Evolutionary conservation across 129 eudicot genomes (phyloP).

Genomic region (Sambucus nigra): DNA sequence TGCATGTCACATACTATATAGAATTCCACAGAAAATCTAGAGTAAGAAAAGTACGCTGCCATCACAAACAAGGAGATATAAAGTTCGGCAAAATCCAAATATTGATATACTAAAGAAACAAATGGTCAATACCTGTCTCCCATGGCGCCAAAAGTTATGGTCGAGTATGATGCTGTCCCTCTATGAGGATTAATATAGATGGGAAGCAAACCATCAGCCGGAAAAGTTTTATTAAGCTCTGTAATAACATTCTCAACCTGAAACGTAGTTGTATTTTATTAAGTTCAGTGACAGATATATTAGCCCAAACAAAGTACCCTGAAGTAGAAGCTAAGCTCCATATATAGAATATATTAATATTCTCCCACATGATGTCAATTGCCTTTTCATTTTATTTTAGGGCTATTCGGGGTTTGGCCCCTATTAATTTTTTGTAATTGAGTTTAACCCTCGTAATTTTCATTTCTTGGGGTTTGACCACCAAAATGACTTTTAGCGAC

Average conservation of each 20-base stretch:
- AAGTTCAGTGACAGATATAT: neutral
- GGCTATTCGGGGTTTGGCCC: too few relatives aligned
- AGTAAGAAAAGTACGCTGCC: neutral
- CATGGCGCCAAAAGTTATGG: constrained; percentile 99
- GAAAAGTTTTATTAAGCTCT: constrained; percentile 85
- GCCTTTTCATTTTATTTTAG: too few relatives aligned
- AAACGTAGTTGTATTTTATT: constrained; percentile 9
- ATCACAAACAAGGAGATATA: neutral
- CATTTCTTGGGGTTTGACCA: too few relatives aligned
- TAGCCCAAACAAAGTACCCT: neutral
- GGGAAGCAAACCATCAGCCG: constrained; percentile 89
- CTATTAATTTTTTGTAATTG: too few relatives aligned
- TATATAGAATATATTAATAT: neutral
- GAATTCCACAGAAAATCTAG: neutral
- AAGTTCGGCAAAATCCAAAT: neutral
- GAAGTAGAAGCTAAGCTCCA: neutral
- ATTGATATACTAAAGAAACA: constrained; percentile 2
- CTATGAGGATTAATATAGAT: constrained; percentile 76
- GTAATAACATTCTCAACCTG: constrained; percentile 87
- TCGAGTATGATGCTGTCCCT: constrained; percentile 67
- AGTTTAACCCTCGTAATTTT: too few relatives aligned
- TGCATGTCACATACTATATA: neutral
- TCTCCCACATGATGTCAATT: neutral
- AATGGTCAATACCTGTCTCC: constrained; percentile 73
- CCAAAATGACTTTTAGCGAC: too few relatives aligned